Conservation (phyloP, 2,329 filamentous ascomycete genomes). For the Colletotrichum graminicola region DNA sequence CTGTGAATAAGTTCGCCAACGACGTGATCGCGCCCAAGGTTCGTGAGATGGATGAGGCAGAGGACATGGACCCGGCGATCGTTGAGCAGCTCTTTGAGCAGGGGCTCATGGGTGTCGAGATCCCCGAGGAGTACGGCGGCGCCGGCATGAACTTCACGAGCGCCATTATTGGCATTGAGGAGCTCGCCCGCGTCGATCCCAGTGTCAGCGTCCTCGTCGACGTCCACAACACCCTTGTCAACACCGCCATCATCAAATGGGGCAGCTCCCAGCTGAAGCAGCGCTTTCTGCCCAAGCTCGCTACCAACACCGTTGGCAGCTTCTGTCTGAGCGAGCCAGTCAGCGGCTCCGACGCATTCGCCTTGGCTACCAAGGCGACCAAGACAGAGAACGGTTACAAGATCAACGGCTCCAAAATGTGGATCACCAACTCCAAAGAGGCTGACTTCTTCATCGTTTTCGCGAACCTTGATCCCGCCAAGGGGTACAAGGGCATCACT, state of each 20-base stretch:
- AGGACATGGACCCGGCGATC: constrained; percentile 88
- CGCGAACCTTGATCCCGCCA: constrained; percentile 90
- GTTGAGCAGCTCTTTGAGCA: constrained; percentile 98
- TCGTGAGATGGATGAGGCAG: constrained; percentile 97
- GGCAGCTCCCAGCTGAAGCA: constrained; percentile 82
- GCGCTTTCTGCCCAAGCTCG: constrained; percentile 89
- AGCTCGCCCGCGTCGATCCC: constrained; percentile 92
- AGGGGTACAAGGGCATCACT: constrained; percentile 96
- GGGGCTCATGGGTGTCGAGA: constrained; percentile 96
- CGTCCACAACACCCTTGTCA: constrained; percentile 98
- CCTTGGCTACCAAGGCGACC: constrained; percentile 88
- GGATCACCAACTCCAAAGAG: constrained; percentile 98
- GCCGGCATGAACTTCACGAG: constrained; percentile 99
- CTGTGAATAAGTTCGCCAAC: constrained; percentile 90
- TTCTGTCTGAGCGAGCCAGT: constrained; percentile 95
- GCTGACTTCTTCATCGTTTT: constrained; percentile 97
- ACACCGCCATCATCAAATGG: constrained; percentile 90
- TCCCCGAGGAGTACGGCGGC: constrained; percentile 96
- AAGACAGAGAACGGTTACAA: constrained; percentile 87
- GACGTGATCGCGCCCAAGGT: constrained; percentile 91
- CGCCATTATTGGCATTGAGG: constrained; percentile 96
- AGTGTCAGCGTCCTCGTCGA: constrained; percentile 96
- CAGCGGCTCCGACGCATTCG: constrained; percentile 96
- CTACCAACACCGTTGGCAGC: constrained; percentile 89
- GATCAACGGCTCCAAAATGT: constrained; percentile 97